Base-by-base conservation (phyloP, 805 yeast species). In the Teunomyces stri region DNA sequence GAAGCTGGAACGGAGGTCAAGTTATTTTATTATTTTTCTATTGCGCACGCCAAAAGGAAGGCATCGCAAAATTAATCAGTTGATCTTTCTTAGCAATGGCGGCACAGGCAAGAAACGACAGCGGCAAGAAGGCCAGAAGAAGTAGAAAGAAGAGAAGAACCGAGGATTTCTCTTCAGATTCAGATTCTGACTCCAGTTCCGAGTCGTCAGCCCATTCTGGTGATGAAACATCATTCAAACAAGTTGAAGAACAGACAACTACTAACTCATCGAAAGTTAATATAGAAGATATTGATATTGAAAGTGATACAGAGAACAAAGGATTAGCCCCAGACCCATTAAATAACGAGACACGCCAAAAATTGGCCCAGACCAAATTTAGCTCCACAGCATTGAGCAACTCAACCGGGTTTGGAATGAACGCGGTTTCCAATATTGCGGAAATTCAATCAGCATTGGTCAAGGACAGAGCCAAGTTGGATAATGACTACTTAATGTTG, bases 61-160 rank as follows among this genome's bases (percentile, higher is more conserved):
- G 35, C 44, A 42, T 42, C 44, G 33, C 35, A 18, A 42, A 42
- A 21, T 20, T 42, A 20, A 33, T 5, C 15, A 6, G 9, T 12
- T 11, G 21, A 2, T 31, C 12, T 30, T 28, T 15, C 11, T 35
- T 11, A 22, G 16, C 28, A 22, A 37, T 37, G 45, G 52, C 49
- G 18, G 53, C 53, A 7, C 48, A 45, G 48, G 42, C 22, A 20
- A 36, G 50, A 42, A 49, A 47, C 28, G 52, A 51, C 22, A 36
- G 30, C 10, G 15, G 12, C 22, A 67, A 61, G 42, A 55, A 56
- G 27, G 68, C 62, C 42, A 72, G 79, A 52, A 74, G 87, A 57
- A 78, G 87, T 52, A 74, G 84, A 59, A 85, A 85, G 78, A 85
- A 84, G 80, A 82, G 90, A 80, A 85, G 91, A 82, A 85, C 92